These are phyloP conservation scores for Phytophthora nicotianae DNA, from an alignment of 352 stramenopile genomes.

Conservation along the genomic window DNA sequence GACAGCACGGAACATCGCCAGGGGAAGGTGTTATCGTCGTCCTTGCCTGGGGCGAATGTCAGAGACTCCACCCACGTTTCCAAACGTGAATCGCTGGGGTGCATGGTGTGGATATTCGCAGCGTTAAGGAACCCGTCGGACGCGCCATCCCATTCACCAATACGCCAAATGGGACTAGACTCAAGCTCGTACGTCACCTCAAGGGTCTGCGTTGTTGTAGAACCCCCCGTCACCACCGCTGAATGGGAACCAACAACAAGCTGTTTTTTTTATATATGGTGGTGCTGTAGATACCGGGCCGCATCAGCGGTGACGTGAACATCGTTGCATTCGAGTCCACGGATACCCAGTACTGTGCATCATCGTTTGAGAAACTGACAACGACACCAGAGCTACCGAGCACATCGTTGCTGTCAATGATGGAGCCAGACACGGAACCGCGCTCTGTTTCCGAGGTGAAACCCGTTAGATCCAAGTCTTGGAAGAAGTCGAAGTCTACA, in stretches of 20 bases:
- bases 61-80: slow-evolving; percentile 25
- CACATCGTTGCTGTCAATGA: slow-evolving; percentile 37
- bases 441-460: slow-evolving; percentile 42
- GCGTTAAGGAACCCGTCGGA: slow-evolving; percentile 58
- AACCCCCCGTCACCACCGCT: no score
- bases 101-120: slow-evolving; percentile 58
- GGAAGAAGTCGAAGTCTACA: slow-evolving; percentile 58
- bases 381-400: slow-evolving; percentile 36
- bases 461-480: slow-evolving; percentile 42
- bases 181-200: slow-evolving; percentile 34
- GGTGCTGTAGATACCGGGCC: slow-evolving; percentile 52
- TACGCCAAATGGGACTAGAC: slow-evolving; percentile 45
- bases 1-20: slow-evolving; percentile 53
- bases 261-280: slow-evolving; percentile 64
- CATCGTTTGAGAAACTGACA: slow-evolving; percentile 46
- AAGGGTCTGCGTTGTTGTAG: slow-evolving; percentile 22
- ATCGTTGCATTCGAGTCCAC: slow-evolving; percentile 17
- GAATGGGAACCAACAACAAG: no score
- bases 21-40: slow-evolving; percentile 40
- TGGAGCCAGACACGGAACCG: slow-evolving; percentile 37
- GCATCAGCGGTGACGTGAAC: slow-evolving; percentile 54
- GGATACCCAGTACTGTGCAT: slow-evolving; percentile 56
- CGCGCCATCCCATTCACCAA: slow-evolving; percentile 57
- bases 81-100: slow-evolving; percentile 61
- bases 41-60: slow-evolving; percentile 38